These are phyloP conservation scores for Tubosaeta sp. DNA, from an alignment of 768 basidiomycete genomes.

Conservation along the genomic window DNA sequence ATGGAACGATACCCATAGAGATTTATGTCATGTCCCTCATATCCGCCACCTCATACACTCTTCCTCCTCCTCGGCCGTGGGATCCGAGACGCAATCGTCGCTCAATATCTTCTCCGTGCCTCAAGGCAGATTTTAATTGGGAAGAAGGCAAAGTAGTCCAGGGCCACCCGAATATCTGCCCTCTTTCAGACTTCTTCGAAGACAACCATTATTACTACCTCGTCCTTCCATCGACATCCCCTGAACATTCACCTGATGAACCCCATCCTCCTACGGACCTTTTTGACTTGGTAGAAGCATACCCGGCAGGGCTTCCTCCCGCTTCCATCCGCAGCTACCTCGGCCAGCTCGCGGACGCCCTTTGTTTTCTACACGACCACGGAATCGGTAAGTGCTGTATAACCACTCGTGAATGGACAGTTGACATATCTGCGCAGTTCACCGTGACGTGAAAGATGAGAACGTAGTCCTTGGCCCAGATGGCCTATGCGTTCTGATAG, in stretches of 20 bases:
- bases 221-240: constrained; percentile 74
- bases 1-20: constrained; percentile 97
- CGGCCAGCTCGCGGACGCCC: constrained; percentile 90
- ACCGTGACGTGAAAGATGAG: constrained; percentile 98
- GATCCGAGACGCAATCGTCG: constrained; percentile 55
- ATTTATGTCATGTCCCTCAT: constrained; percentile 92
- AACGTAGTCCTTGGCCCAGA: constrained; percentile 81
- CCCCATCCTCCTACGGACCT: constrained; percentile 71
- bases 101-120: constrained; percentile 19
- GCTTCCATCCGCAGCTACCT: constrained; percentile 75
- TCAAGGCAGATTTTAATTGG: constrained; percentile 44
- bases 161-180: constrained; percentile 95
- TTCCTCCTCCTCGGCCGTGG: constrained; percentile 81
- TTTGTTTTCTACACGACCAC: constrained; percentile 82
- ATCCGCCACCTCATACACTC: constrained; percentile 72
- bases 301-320: constrained; percentile 80
- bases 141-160: constrained; percentile 65
- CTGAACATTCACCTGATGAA: constrained; percentile 49
- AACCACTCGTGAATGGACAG: constrained; percentile 2
- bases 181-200: constrained; percentile 94
- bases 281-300: constrained; percentile 91
- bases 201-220: constrained; percentile 96
- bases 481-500: constrained; percentile 88
- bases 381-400: constrained; percentile 68
- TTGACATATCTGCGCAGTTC: constrained; percentile 47